phyloP scores from a whole-genome alignment of 2,329 filamentous ascomycete genomes.

The Claviceps paspali region DNA sequence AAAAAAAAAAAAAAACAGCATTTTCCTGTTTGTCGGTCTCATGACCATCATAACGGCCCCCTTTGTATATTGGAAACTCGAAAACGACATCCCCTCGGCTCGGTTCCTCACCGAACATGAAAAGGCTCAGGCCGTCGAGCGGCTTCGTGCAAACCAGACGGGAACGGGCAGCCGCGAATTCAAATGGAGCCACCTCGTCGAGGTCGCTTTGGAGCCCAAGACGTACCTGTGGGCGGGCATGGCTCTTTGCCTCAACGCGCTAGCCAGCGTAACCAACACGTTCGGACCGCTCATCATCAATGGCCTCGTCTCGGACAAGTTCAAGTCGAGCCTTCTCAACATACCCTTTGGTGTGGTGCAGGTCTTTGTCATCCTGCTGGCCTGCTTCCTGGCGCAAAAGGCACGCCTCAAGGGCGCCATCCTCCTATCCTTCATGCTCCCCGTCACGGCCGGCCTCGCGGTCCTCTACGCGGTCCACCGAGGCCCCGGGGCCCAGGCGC shows the following conservation, averaged over 20 bases:
- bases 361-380: slow-evolving; percentile 40
- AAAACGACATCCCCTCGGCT: slow-evolving; percentile 40
- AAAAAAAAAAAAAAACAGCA: too few relatives aligned
- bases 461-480: slow-evolving; percentile 39
- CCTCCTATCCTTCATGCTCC: slow-evolving; percentile 37
- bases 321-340: slow-evolving; percentile 43
- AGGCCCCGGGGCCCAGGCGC: slow-evolving; percentile 16
- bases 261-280: slow-evolving; percentile 45
- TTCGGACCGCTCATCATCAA: slow-evolving; percentile 50
- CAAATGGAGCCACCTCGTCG: slow-evolving; percentile 48
- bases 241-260: slow-evolving; percentile 47
- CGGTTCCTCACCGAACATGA: slow-evolving; percentile 50
- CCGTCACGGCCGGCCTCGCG: slow-evolving; percentile 43
- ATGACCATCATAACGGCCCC: slow-evolving; percentile 43
- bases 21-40: slow-evolving; percentile 46
- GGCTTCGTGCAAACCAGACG: slow-evolving; percentile 60
- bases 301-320: slow-evolving; percentile 44
- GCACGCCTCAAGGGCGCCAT: slow-evolving; percentile 41
- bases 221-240: slow-evolving; percentile 46
- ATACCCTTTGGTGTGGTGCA: slow-evolving; percentile 53
- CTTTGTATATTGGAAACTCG: slow-evolving; percentile 42
- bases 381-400: slow-evolving; percentile 42
- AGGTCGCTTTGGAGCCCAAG: slow-evolving; percentile 32
- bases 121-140: slow-evolving; percentile 50
- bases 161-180: slow-evolving; percentile 58